phyloP scores from a whole-genome alignment of 192 early-diverging fungal genomes.

The Coemansia sp. region DNA sequence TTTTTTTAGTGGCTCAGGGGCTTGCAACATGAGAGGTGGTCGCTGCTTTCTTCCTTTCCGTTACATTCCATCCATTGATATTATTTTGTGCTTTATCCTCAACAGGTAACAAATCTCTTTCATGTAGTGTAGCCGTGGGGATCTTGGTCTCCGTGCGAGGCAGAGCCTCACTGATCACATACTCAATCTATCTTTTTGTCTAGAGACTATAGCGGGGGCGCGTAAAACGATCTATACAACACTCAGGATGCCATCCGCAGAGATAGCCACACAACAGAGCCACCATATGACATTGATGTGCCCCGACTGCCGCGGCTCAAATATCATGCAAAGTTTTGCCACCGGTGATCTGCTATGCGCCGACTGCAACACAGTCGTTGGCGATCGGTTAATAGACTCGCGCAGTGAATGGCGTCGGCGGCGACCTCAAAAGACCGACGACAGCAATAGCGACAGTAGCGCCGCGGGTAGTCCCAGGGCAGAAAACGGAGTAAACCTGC shows the following conservation, averaged over 20 bases:
- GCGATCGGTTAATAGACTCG: slow-evolving; percentile 88
- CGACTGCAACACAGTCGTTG: slow-evolving; percentile 84
- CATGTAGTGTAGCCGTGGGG: too few relatives aligned
- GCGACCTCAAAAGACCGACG: slow-evolving; percentile 61
- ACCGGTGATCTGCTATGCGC: slow-evolving; percentile 89
- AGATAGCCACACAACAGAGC: slow-evolving; percentile 9
- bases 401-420: slow-evolving; percentile 78
- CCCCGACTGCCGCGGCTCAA: slow-evolving; percentile 73
- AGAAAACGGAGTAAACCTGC: background rate
- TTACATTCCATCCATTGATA: background rate
- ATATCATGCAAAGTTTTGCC: slow-evolving; percentile 89
- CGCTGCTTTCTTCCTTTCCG: background rate
- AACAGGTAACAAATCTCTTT: background rate
- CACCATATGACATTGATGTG: slow-evolving; percentile 56
- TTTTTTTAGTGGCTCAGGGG: background rate
- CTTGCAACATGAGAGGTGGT: background rate
- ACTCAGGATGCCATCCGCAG: slow-evolving; percentile 21
- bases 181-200: background rate
- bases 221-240: background rate
- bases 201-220: background rate
- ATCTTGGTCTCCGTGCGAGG: background rate
- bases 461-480: slow-evolving; percentile 22
- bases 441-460: slow-evolving; percentile 90
- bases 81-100: background rate
- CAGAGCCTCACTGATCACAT: background rate